phyloP scores from a whole-genome alignment of 2,329 filamentous ascomycete species.

The Beauveria brongniartii region DNA sequence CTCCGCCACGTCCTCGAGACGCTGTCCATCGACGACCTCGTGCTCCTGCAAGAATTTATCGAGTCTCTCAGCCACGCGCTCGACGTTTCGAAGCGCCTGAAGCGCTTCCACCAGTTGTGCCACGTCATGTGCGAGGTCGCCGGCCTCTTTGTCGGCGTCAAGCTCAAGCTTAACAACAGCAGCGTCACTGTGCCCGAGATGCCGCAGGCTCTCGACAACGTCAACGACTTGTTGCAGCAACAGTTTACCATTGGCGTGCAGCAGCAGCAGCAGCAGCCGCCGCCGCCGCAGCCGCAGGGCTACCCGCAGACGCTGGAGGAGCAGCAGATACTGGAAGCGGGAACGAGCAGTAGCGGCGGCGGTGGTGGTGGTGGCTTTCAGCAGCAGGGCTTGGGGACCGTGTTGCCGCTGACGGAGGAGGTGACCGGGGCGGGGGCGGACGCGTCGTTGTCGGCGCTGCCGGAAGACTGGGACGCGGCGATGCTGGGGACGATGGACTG shows the following conservation, averaged over 20 bases:
- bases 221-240: slow-evolving; percentile 32
- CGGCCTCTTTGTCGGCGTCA: slow-evolving; percentile 53
- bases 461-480: not conserved
- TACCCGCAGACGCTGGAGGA: not conserved
- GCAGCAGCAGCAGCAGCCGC: not conserved
- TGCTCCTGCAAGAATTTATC: slow-evolving; percentile 47
- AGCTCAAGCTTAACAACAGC: slow-evolving; percentile 11
- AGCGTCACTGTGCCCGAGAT: slow-evolving; percentile 22
- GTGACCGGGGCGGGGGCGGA: not conserved
- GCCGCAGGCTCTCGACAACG: slow-evolving; percentile 36
- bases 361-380: not conserved
- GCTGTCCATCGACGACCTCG: slow-evolving; percentile 42
- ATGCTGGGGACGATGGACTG: slow-evolving; percentile 6
- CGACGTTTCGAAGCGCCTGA: slow-evolving; percentile 47
- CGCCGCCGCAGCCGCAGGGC: not conserved
- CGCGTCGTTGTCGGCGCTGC: not conserved
- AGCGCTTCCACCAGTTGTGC: slow-evolving; percentile 53
- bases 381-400: not conserved
- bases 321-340: not conserved
- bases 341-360: not conserved
- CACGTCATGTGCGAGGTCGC: slow-evolving; percentile 55
- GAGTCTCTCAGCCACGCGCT: slow-evolving; percentile 43
- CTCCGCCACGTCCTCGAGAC: slow-evolving; percentile 52
- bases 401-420: not conserved
- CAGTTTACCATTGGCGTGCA: not conserved